Conservation (phyloP, 2,329 filamentous ascomycete genomes). For the Nemania diffusa region DNA sequence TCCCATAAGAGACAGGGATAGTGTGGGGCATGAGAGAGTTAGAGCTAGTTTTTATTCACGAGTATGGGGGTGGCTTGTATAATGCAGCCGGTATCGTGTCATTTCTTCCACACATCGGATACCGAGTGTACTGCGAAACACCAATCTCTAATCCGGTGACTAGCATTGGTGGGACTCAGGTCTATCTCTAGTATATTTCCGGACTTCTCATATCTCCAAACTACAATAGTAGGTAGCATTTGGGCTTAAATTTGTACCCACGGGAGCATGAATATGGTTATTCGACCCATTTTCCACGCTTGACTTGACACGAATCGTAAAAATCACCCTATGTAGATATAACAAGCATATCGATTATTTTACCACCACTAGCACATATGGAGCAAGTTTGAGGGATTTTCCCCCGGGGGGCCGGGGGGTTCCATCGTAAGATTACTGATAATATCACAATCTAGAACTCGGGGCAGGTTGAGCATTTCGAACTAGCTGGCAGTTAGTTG, state of each 20-base stretch:
- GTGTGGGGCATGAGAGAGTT: slow-evolving; percentile 9
- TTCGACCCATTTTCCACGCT: neutral
- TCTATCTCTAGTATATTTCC: neutral
- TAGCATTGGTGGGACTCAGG: neutral
- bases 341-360: neutral
- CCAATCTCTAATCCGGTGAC: neutral
- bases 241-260: neutral
- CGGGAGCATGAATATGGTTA: neutral
- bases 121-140: neutral
- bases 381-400: slow-evolving; percentile 1
- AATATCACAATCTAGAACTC: neutral
- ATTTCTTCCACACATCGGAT: neutral
- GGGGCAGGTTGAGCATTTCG: neutral
- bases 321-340: neutral
- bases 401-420: neutral
- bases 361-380: neutral
- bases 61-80: neutral
- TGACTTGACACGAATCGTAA: neutral
- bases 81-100: neutral
- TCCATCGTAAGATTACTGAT: neutral
- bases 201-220: neutral
- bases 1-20: neutral
- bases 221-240: neutral
- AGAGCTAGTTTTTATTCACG: slow-evolving; percentile 12
- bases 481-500: neutral